Percentiles rank a stretch among this genome's conserved stretches.
These are phyloP conservation scores for Aspergillus pseudoviridinutans DNA, from an alignment of 2,329 filamentous ascomycete genomes.

Conservation along the genomic window DNA sequence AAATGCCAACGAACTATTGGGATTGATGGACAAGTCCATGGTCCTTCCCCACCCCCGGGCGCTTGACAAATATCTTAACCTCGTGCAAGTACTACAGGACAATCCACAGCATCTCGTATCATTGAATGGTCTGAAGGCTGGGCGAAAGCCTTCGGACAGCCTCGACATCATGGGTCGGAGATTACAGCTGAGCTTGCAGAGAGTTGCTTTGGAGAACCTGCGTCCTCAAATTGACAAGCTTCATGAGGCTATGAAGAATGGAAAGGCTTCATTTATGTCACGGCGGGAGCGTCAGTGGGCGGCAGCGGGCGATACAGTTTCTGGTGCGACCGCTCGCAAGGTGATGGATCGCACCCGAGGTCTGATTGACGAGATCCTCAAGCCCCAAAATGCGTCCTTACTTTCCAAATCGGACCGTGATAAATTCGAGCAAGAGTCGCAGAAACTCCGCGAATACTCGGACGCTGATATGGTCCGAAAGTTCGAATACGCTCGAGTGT, in stretches of 20 bases:
- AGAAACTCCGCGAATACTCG: slow-evolving; percentile 29
- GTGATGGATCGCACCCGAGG: slow-evolving; percentile 25
- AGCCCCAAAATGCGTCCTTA: slow-evolving; percentile 16
- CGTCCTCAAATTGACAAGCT: slow-evolving; percentile 27
- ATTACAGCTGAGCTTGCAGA: slow-evolving; percentile 23
- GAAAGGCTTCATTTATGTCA: slow-evolving; percentile 2
- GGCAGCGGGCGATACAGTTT: slow-evolving; percentile 21
- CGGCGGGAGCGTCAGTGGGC: slow-evolving; percentile 4
- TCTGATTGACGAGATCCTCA: slow-evolving; percentile 35
- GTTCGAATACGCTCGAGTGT: slow-evolving; percentile 11
- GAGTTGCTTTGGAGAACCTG: slow-evolving; percentile 19
- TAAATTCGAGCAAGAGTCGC: slow-evolving; percentile 21
- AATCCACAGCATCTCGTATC: slow-evolving; percentile 27
- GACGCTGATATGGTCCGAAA: slow-evolving; percentile 13
- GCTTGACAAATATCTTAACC: slow-evolving; percentile 27
- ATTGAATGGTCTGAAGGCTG: slow-evolving; percentile 22
- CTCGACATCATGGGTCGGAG: slow-evolving; percentile 23
- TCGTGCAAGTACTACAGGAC: slow-evolving; percentile 22
- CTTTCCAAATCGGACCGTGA: slow-evolving; percentile 23
- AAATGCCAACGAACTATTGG: slow-evolving; percentile 62
- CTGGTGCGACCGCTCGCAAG: slow-evolving; percentile 18
- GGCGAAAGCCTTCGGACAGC: slow-evolving; percentile 10
- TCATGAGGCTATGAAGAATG: slow-evolving; percentile 24
- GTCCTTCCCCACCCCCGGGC: slow-evolving; percentile 28
- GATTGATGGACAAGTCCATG: slow-evolving; percentile 51